These are phyloP conservation scores for Erysimum cheiri DNA, from an alignment of 441 rosid species.

Conservation along the genomic window DNA sequence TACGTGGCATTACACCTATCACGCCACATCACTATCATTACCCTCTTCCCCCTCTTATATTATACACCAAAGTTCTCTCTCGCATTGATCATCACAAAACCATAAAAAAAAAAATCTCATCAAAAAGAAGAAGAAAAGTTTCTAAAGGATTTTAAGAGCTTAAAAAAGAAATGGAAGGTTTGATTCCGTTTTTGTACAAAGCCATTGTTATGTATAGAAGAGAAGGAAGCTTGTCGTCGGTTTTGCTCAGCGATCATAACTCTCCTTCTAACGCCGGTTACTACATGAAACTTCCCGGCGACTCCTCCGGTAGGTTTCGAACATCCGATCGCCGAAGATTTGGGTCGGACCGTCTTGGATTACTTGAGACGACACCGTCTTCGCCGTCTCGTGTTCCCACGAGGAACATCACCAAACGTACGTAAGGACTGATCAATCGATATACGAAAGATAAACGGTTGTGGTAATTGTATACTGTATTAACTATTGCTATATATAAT, in stretches of 20 bases:
- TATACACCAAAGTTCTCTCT: slow-evolving; percentile 26
- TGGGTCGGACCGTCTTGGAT: slow-evolving; percentile 34
- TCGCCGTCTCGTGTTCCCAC: slow-evolving; percentile 34
- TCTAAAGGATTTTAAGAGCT: background rate
- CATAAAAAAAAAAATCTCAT: slow-evolving; percentile 13
- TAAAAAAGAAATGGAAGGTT: slow-evolving; percentile 38
- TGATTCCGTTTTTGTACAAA: slow-evolving; percentile 47
- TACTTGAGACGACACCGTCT: slow-evolving; percentile 20
- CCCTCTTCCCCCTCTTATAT: slow-evolving; percentile 29
- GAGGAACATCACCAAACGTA: slow-evolving; percentile 29
- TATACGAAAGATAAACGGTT: background rate
- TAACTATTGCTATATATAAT: background rate
- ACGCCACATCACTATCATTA: slow-evolving; percentile 38
- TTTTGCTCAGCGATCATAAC: slow-evolving; percentile 37
- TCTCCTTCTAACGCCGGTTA: slow-evolving; percentile 35
- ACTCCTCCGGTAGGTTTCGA: slow-evolving; percentile 41
- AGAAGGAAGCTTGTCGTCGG: slow-evolving; percentile 43
- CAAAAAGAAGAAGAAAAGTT: background rate
- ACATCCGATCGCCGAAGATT: slow-evolving; percentile 31
- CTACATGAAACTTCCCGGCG: slow-evolving; percentile 40
- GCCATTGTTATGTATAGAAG: slow-evolving; percentile 42
- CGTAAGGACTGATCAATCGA: slow-evolving; percentile 15
- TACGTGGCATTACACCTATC: slow-evolving; percentile 41
- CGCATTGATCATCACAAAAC: slow-evolving; percentile 27
- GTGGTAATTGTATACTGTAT: slow-evolving; percentile 26